These are phyloP conservation scores for Boletales sp. DNA, from an alignment of 768 basidiomycete species.

Conservation along the genomic window DNA sequence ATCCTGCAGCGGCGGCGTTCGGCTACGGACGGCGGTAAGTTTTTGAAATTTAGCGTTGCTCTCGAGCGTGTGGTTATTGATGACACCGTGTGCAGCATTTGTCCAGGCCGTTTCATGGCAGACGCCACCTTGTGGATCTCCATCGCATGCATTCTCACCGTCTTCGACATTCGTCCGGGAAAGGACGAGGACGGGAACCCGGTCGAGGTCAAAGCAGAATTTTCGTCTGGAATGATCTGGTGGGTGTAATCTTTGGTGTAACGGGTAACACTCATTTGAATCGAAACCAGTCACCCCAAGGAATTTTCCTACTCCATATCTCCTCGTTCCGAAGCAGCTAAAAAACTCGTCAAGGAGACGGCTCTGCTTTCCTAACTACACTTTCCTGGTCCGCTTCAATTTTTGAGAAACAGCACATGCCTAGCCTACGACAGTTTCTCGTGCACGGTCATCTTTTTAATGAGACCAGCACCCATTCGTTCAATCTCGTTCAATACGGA, in stretches of 20 bases:
- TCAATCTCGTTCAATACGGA: conserved; percentile 73
- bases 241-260: conserved; percentile 4
- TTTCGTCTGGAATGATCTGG: conserved; percentile 31
- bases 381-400: not conserved
- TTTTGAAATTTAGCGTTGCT: not conserved
- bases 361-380: conserved; percentile 18
- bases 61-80: not conserved
- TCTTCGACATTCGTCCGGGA: conserved; percentile 23
- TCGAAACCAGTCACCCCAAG: conserved; percentile 26
- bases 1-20: conserved; percentile 31
- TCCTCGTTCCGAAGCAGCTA: conserved; percentile 29
- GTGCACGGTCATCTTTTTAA: conserved; percentile 42
- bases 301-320: conserved; percentile 28
- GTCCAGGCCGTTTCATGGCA: conserved; percentile 45
- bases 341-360: conserved; percentile 26
- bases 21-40: conserved; percentile 35
- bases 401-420: not conserved
- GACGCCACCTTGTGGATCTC: conserved; percentile 38
- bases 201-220: conserved; percentile 19
- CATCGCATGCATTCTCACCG: conserved; percentile 28
- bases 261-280: not conserved
- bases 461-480: conserved; percentile 66
- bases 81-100: conserved; percentile 23
- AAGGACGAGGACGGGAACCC: conserved; percentile 17
- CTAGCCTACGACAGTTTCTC: conserved; percentile 3